Evolutionary conservation across 306 rosid species (phyloP).

Genomic region (Pyrus communis): DNA sequence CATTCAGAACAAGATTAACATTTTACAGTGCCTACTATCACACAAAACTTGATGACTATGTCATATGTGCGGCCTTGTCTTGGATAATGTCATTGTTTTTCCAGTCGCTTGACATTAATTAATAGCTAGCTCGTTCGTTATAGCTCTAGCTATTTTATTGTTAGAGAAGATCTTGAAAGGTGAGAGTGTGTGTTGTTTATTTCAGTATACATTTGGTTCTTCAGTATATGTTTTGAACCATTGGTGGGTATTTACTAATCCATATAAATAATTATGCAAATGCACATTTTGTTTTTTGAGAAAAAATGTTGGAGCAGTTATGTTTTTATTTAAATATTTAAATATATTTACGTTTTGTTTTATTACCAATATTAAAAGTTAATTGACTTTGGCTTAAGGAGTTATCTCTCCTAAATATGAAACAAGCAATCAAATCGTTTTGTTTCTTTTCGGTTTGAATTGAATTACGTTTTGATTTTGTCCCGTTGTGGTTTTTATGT

Average conservation of each 20-base stretch:
- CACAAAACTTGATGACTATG: constrained; percentile 31
- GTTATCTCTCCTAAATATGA: too few species aligned
- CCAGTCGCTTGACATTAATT: constrained; percentile 7
- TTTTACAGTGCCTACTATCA: constrained; percentile 46
- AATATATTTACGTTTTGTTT: too few species aligned
- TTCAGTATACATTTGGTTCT: background rate
- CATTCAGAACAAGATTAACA: constrained; percentile 23
- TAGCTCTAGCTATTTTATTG: background rate
- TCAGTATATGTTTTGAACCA: background rate
- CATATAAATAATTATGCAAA: background rate
- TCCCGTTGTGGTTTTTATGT: too few species aligned
- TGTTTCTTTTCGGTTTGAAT: too few species aligned
- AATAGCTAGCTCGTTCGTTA: background rate
- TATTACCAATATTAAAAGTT: too few species aligned
- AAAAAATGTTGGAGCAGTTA: too few species aligned
- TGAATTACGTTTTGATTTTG: too few species aligned
- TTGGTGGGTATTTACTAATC: background rate
- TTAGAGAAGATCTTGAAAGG: background rate
- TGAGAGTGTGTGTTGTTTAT: background rate
- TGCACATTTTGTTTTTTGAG: background rate
- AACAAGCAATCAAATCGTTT: too few species aligned
- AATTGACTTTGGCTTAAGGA: too few species aligned
- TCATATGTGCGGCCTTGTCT: constrained; percentile 47
- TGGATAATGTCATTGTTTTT: constrained; percentile 38
- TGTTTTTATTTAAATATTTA: too few species aligned